Evolutionary conservation across 345 rosid genomes (phyloP).

Genomic region (Rhizophora apiculata): DNA sequence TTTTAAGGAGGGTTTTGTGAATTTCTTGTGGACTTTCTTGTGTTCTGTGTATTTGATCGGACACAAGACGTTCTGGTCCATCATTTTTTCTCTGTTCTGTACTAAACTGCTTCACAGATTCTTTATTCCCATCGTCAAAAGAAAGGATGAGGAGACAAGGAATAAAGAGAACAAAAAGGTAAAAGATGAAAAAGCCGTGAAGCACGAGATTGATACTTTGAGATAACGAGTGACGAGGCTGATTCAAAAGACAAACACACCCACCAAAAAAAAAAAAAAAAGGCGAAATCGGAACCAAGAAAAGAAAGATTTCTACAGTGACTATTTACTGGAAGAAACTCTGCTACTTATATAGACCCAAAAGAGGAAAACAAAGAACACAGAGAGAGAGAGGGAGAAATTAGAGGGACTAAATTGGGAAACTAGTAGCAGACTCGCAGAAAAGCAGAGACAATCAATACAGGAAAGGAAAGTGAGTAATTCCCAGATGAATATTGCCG

Average conservation of each 20-base stretch:
- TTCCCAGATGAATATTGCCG: too few relatives aligned
- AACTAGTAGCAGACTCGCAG: too few relatives aligned
- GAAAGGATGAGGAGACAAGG: neutral
- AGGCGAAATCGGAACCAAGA: neutral
- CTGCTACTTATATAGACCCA: too few relatives aligned
- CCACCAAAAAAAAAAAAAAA: too few relatives aligned
- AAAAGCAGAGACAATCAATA: too few relatives aligned
- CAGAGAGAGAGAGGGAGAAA: too few relatives aligned
- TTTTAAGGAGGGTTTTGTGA: conserved; percentile 28
- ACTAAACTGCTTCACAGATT: conserved; percentile 11
- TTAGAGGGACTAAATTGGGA: too few relatives aligned
- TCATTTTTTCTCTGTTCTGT: neutral
- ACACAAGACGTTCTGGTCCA: conserved; percentile 45
- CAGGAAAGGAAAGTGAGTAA: too few relatives aligned
- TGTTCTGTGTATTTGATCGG: conserved; percentile 72
- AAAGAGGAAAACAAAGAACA: too few relatives aligned
- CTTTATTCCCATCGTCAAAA: conserved; percentile 15
- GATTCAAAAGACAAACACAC: conserved; percentile 5
- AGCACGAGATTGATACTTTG: conserved; percentile 17
- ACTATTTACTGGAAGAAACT: neutral
- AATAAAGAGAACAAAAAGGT: neutral
- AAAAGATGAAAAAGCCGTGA: conserved; percentile 9
- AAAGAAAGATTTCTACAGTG: conserved; percentile 6
- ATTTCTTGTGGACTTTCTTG: conserved; percentile 44
- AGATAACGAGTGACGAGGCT: conserved; percentile 1